Evolutionary conservation across 441 rosid species (phyloP).

Genomic region (Rhodomyrtus psidioides): DNA sequence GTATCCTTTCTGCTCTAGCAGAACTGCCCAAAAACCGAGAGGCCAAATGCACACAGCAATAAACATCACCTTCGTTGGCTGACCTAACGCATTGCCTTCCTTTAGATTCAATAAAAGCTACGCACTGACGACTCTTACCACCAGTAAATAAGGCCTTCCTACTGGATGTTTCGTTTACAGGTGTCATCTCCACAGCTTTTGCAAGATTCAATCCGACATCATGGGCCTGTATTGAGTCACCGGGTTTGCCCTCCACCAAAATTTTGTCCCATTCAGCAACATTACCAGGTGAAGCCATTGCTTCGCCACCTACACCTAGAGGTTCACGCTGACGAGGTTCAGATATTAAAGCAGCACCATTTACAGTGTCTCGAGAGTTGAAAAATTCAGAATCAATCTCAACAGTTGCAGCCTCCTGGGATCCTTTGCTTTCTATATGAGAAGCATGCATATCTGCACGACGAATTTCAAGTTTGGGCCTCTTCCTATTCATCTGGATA

Average conservation of each 20-base stretch:
- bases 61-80: constrained; percentile 96
- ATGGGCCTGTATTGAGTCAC: constrained; percentile 17
- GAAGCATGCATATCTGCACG: constrained; percentile 78
- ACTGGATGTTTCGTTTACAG: constrained; percentile 24
- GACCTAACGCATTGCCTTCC: constrained; percentile 98
- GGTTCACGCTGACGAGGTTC: constrained; percentile 22
- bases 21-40: constrained; percentile 77
- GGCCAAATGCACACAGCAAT: constrained; percentile 96
- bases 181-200: constrained; percentile 36
- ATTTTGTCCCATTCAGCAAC: constrained; percentile 70
- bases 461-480: constrained; percentile 93
- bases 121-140: constrained; percentile 68
- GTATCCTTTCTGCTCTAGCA: constrained; percentile 41
- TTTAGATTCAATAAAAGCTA: constrained; percentile 88
- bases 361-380: constrained; percentile 30
- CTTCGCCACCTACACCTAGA: constrained; percentile 24
- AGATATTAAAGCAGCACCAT: constrained; percentile 20
- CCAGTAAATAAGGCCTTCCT: constrained; percentile 47
- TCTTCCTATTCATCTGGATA: constrained; percentile 58
- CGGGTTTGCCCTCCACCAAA: constrained; percentile 52
- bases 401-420: constrained; percentile 33
- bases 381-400: constrained; percentile 61
- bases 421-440: constrained; percentile 35
- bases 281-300: constrained; percentile 33
- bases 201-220: background rate